Evolutionary conservation across 805 yeast genomes (phyloP), one percentile per base, ranked within the genome.

Genomic region (Cyberlindnera sargentensis): DNA sequence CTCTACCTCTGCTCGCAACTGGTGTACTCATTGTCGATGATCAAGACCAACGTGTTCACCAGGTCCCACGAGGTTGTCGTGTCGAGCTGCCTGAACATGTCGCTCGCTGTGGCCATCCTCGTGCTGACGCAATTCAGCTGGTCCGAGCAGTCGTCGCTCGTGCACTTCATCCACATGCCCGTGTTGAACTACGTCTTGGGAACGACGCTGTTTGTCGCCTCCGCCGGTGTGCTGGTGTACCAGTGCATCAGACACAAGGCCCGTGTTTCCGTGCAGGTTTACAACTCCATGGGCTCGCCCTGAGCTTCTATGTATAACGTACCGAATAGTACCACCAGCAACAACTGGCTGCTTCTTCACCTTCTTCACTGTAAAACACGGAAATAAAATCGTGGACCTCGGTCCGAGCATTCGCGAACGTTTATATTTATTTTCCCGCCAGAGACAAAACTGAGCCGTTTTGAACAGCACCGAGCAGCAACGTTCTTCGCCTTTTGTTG

Each of bases 61-160:
- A 88, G 41, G 84, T 96, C 51, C 87, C 87, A 42, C 95, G 96
- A 8, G 93, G 84, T 38, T 95, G 95, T 60, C 95, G 71, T 45
- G 95, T 96, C 52, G 84, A 68, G 36, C 9, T 8, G 33, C 3
- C 28, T 38, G 49, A 65, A 43, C 47, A 49, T 31, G 57, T 57
- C 32, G 50, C 63, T 42, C 43, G 64, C 49, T 41, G 56, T 45
- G 45, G 45, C 45, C 56, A 60, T 40, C 45, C 8, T 25, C 3
- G 4, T 24, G 2, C 35, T 40, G 6, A 31, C 28, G 31, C 4
- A 34, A 20, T 15, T 20, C 5, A 27, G 26, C 7, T 26, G 30
- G n/a, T 26, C 27, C 8, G 20, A 15, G 20, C 11, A 29, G 11
- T 4, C 29, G 7, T 35, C 37, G 28, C 25, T 35, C 28, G 30